Evolutionary conservation across 192 early-diverging fungal genomes (phyloP).

Genomic region (Dimargaris xerosporica): DNA sequence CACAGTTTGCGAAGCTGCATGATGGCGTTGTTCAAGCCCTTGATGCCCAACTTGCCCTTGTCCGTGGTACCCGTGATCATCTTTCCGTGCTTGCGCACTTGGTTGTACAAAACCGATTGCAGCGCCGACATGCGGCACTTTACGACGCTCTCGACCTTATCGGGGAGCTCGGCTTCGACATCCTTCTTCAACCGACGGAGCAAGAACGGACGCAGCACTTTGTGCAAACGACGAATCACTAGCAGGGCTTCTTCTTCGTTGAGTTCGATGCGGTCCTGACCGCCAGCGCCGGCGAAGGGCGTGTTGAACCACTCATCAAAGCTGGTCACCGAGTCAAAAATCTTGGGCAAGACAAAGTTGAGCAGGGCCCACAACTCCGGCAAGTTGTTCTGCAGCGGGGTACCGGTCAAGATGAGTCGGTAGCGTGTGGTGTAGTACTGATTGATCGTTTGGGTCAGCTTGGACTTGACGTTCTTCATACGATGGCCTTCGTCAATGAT

Average conservation of each 20-base stretch:
- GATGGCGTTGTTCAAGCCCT: constrained; percentile 84
- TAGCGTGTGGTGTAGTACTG: constrained; percentile 83
- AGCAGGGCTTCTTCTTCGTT: constrained; percentile 98
- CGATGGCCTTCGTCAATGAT: constrained; percentile 99
- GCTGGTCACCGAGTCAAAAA: constrained; percentile 90
- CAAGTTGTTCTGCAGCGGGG: constrained; percentile 97
- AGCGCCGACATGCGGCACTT: constrained; percentile 82
- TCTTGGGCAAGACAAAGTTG: constrained; percentile 90
- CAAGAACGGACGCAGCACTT: constrained; percentile 93
- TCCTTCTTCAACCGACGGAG: constrained; percentile 93
- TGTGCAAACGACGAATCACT: constrained; percentile 92
- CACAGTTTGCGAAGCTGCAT: constrained; percentile 98
- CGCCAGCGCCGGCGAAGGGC: constrained; percentile 66
- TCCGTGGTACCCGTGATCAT: constrained; percentile 41
- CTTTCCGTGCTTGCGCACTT: constrained; percentile 67
- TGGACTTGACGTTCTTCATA: constrained; percentile 90
- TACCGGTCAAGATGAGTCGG: constrained; percentile 92
- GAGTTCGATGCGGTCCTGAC: constrained; percentile 77
- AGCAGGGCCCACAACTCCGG: constrained; percentile 93
- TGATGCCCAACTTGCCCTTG: constrained; percentile 37
- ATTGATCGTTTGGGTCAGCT: constrained; percentile 69
- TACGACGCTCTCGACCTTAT: constrained; percentile 90
- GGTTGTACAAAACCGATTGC: constrained; percentile 68
- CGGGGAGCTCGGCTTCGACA: constrained; percentile 93
- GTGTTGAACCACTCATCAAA: constrained; percentile 99